These are phyloP conservation scores for Pythium biforme DNA, from an alignment of 352 stramenopile genomes.

Conservation along the genomic window DNA sequence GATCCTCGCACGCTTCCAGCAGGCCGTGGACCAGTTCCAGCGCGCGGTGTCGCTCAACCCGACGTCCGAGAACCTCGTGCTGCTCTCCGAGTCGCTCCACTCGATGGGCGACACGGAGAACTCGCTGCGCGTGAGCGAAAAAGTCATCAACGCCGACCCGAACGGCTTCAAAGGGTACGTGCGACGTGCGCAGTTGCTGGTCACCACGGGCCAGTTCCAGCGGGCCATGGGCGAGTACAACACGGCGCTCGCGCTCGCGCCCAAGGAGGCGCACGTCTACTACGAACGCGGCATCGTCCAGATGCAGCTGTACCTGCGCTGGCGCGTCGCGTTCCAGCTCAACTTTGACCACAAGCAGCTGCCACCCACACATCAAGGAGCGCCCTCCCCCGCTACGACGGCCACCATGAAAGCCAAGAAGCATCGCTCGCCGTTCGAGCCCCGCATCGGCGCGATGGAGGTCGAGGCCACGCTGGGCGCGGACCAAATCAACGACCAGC, in stretches of 20 bases:
- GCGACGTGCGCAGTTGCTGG: conserved; percentile 61
- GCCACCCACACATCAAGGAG: neutral
- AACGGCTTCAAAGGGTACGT: conserved; percentile 62
- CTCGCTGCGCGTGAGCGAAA: conserved; percentile 68
- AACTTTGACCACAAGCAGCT: conserved; percentile 37
- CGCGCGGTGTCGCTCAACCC: conserved; percentile 54
- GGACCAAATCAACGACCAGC: conserved; percentile 52
- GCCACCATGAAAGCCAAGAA: conserved; percentile 2
- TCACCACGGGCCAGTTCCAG: conserved; percentile 44
- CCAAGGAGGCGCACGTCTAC: conserved; percentile 56
- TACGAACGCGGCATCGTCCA: conserved; percentile 77
- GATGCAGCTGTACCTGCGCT: conserved; percentile 68
- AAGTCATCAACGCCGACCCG: conserved; percentile 61
- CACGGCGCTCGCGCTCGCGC: conserved; percentile 51
- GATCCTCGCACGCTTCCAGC: conserved; percentile 63
- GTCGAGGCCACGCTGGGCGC: conserved; percentile 44
- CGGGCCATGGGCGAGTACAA: conserved; percentile 65
- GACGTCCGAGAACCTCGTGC: conserved; percentile 69
- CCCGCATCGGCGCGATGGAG: conserved; percentile 36
- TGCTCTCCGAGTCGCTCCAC: conserved; percentile 77
- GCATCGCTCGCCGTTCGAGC: conserved; percentile 43
- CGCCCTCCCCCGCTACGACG: neutral
- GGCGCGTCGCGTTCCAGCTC: conserved; percentile 50
- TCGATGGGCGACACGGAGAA: conserved; percentile 80
- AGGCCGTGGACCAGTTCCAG: conserved; percentile 66